A percentile compares a stretch with the other conserved stretches of the same genome.
Evolutionary conservation across 257 asterid species (phyloP).

Genomic region (Salvia miltiorrhiza): DNA sequence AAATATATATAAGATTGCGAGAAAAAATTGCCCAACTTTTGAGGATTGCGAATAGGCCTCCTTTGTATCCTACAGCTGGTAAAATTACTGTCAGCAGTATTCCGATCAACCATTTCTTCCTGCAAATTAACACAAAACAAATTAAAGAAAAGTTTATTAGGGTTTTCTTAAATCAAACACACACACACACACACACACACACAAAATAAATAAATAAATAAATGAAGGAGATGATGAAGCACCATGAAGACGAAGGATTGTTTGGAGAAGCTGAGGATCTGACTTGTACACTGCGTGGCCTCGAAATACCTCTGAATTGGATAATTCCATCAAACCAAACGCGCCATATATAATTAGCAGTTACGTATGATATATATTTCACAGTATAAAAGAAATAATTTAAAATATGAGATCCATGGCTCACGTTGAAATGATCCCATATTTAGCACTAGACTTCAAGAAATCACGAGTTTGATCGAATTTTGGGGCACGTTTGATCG

Average conservation of each 20-base stretch:
- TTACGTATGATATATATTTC: background rate
- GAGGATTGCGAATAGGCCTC: conserved; percentile 22
- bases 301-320: background rate
- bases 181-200: too few species aligned
- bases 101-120: conserved; percentile 45
- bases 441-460: conserved; percentile 17
- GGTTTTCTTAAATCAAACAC: background rate
- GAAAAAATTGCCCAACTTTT: conserved; percentile 23
- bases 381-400: background rate
- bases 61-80: conserved; percentile 34
- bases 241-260: conserved; percentile 27
- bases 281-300: background rate
- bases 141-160: background rate
- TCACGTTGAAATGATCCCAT: conserved; percentile 25
- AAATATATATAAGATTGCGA: background rate
- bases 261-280: conserved; percentile 27
- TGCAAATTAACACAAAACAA: conserved; percentile 7
- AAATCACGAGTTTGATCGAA: conserved; percentile 10
- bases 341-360: background rate
- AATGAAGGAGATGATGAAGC: background rate
- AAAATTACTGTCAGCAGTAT: conserved; percentile 30
- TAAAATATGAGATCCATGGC: background rate
- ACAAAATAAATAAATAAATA: too few species aligned
- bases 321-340: conserved; percentile 4
- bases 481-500: background rate